A percentile compares a stretch with the other conserved stretches of the same genome.
phyloP scores from a whole-genome alignment of 345 rosid genomes.

The Pistacia vera region DNA sequence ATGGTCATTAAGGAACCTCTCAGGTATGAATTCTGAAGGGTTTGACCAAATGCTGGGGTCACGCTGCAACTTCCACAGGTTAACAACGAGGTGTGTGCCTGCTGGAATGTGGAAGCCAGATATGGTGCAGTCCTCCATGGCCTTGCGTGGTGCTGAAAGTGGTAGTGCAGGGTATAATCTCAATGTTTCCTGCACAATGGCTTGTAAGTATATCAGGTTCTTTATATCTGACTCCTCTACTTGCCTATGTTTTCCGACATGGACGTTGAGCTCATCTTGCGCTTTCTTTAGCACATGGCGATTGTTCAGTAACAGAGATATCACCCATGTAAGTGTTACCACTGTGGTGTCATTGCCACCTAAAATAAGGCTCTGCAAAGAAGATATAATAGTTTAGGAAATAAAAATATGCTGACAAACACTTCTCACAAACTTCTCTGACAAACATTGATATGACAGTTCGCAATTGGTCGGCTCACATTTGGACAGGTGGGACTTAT shows the following conservation, averaged over 20 bases:
- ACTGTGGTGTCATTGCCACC: conserved; percentile 52
- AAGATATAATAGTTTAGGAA: no score
- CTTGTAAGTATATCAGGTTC: conserved; percentile 38
- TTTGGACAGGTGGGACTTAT: no score
- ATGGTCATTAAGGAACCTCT: conserved; percentile 30
- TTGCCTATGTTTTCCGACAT: conserved; percentile 30
- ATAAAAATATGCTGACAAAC: no score
- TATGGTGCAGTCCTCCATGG: conserved; percentile 36
- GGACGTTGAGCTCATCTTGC: conserved; percentile 39
- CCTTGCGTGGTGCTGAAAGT: conserved; percentile 28
- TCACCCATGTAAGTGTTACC: conserved; percentile 43
- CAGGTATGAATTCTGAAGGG: conserved; percentile 27
- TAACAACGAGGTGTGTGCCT: conserved; percentile 31
- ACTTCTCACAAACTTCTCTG: no score
- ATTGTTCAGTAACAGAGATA: conserved; percentile 43
- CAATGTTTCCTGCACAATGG: conserved; percentile 50
- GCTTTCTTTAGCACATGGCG: conserved; percentile 30
- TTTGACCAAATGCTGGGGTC: conserved; percentile 23
- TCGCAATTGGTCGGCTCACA: no score
- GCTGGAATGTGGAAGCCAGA: conserved; percentile 33
- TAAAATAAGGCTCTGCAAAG: conserved; percentile 46
- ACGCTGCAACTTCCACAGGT: conserved; percentile 33
- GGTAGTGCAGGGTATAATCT: conserved; percentile 39
- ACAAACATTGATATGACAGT: no score
- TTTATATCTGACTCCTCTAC: conserved; percentile 45